A percentile compares a stretch with the other conserved stretches of the same genome.
These are phyloP conservation scores for Chloris gayana DNA, from an alignment of 176 grass and related monocot genomes.

Conservation along the genomic window DNA sequence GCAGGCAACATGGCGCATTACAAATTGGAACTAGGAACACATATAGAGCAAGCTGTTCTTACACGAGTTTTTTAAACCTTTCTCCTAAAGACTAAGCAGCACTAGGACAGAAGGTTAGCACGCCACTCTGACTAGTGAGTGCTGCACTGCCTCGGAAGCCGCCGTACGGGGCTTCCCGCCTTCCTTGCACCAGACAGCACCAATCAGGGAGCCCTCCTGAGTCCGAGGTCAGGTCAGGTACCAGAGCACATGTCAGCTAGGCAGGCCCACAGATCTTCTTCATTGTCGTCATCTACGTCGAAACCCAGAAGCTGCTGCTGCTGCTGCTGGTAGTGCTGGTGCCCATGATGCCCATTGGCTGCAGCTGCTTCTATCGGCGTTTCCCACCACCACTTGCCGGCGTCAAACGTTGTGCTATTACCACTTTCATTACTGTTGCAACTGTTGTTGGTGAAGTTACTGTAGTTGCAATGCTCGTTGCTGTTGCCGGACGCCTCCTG, in stretches of 20 bases:
- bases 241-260: constrained; percentile 62
- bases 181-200: constrained; percentile 47
- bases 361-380: constrained; percentile 24
- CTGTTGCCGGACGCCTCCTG: constrained; percentile 24
- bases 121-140: constrained; percentile 35
- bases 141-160: constrained; percentile 32
- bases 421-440: constrained; percentile 12
- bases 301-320: constrained; percentile 38
- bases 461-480: constrained; percentile 34
- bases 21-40: constrained; percentile 23
- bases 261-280: constrained; percentile 67
- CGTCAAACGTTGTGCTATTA: constrained; percentile 9
- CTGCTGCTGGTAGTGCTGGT: constrained; percentile 29
- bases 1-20: constrained; percentile 1
- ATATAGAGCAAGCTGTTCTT: constrained; percentile 38
- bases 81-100: constrained; percentile 26
- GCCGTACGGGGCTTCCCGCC: constrained; percentile 35
- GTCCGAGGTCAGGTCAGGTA: constrained; percentile 23
- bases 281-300: constrained; percentile 28
- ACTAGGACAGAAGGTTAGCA: constrained; percentile 43
- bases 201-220: constrained; percentile 11
- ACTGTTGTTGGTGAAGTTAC: background rate
- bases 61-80: constrained; percentile 9
- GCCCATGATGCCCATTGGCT: constrained; percentile 20
- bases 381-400: constrained; percentile 43